Evolutionary conservation across 495 filamentous ascomycete genomes (phyloP), one percentile per base, ranked within the genome.

Genomic region (Penicillium ucsense): DNA sequence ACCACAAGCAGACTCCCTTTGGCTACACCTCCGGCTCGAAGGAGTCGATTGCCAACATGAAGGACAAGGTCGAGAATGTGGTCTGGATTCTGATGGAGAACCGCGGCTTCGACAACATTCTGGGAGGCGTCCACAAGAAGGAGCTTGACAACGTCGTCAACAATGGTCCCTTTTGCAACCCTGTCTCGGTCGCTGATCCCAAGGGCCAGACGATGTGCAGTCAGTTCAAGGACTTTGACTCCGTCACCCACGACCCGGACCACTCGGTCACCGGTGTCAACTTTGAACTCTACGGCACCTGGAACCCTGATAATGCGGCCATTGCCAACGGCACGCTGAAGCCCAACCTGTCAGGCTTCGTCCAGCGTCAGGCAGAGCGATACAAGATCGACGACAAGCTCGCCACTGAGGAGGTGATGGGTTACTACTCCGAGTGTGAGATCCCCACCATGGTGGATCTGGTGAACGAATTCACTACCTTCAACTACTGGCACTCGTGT

Each of bases 401-500:
- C 12, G 60, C 61, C 36, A 62, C 65, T 12, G 59, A 60, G 28
- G 63, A 77, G 58, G 73, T 71, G 11, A 66, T 79, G 56, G 67
- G 71, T 45, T 77, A 76, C 62, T 77, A 76, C 54, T 70, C 73
- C 28, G 66, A 68, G 48, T 62, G 66, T 5, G 63, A 77, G 54
- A 59, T 77, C 41, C 74, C 72, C 31, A 70, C 74, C 7, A 56
- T 77, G 28, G 62, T 60, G 11, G 46, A 64, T 31, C 56, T 79
- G 48, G 70, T 70, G 28, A 62, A 77, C 48, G 72, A 77, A 48
- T 79, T 72, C 51, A 63, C 69, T 4, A 66, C 68, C 31, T 77
- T 79, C 63, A 72, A 77, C 66, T 61, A 70, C 57, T 79, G 74
- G 74, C 69, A 72, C 61, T 70, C 70, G 8, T 62, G 64, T 53